Evolutionary conservation across 352 stramenopile genomes (phyloP).

Genomic region (Phytophthora sojae): DNA sequence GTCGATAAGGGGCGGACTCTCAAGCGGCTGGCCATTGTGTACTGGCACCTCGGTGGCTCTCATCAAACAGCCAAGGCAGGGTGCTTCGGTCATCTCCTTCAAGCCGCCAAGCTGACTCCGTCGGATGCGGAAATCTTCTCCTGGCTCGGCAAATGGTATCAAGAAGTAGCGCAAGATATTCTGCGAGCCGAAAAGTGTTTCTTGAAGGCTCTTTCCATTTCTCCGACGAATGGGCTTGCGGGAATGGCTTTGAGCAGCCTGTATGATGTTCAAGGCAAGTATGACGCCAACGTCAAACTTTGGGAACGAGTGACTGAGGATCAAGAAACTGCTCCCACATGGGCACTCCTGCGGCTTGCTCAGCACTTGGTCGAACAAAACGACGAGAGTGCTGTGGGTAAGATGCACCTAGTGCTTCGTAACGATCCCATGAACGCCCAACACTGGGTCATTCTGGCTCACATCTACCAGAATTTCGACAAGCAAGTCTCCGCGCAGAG

Average conservation of each 20-base stretch:
- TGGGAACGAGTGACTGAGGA: constrained; percentile 74
- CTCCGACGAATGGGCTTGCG: constrained; percentile 58
- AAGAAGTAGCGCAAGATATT: constrained; percentile 61
- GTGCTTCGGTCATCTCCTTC: constrained; percentile 73
- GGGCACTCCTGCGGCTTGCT: constrained; percentile 75
- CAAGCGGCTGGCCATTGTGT: constrained; percentile 82
- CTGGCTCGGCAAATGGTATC: constrained; percentile 84
- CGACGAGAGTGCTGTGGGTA: constrained; percentile 70
- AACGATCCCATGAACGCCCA: constrained; percentile 70
- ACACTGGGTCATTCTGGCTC: constrained; percentile 79
- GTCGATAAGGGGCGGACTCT: constrained; percentile 43
- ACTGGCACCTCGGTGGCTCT: constrained; percentile 68
- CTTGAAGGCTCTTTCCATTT: constrained; percentile 79
- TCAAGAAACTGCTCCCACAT: constrained; percentile 68
- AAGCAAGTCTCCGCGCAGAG: constrained; percentile 82
- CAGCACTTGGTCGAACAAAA: constrained; percentile 75
- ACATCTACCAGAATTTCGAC: constrained; percentile 84
- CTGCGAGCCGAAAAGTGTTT: constrained; percentile 88
- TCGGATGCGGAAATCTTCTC: constrained; percentile 73
- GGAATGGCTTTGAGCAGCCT: constrained; percentile 72
- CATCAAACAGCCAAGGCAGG: constrained; percentile 60
- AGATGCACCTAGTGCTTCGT: constrained; percentile 78
- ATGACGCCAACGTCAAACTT: constrained; percentile 70
- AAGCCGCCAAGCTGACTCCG: constrained; percentile 78
- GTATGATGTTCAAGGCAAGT: constrained; percentile 70